Evolutionary conservation across 306 rosid species (phyloP).

Genomic region (Malus orientalis): DNA sequence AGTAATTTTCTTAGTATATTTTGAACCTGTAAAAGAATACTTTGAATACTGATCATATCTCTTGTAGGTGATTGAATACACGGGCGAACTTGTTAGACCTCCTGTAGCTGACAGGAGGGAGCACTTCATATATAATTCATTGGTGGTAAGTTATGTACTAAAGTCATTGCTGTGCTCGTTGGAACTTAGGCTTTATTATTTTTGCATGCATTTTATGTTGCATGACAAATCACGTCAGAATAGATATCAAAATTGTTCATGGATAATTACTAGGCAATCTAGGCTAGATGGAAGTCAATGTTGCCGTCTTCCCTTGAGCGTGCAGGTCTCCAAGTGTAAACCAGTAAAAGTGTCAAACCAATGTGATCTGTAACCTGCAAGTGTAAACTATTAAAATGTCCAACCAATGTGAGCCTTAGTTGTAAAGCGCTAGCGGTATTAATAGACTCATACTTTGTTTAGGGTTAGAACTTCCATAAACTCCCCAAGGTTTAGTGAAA

Average conservation of each 20-base stretch:
- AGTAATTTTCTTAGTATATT: constrained; percentile 7
- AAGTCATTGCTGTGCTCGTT: constrained; percentile 11
- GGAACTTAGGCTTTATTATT: not conserved
- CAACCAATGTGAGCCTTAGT: not conserved
- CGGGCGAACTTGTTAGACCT: constrained; percentile 96
- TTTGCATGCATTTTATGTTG: not conserved
- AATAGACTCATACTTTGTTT: not conserved
- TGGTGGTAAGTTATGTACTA: constrained; percentile 65
- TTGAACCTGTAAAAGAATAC: constrained; percentile 5
- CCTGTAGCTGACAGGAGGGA: constrained; percentile 95
- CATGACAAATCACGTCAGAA: not conserved
- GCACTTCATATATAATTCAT: constrained; percentile 85
- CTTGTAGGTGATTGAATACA: constrained; percentile 84
- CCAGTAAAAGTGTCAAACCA: not conserved
- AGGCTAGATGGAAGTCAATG: not conserved
- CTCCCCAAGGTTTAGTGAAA: not conserved
- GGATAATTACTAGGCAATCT: not conserved
- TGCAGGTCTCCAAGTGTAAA: not conserved
- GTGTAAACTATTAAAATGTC: too few species aligned
- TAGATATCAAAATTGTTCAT: not conserved
- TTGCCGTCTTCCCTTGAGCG: not conserved
- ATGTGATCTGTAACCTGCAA: not conserved
- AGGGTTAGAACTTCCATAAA: not conserved
- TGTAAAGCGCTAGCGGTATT: not conserved
- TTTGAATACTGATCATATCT: constrained; percentile 10